Evolutionary conservation across 768 basidiomycete species (phyloP).

Genomic region (Phlebiopsis gigantea): DNA sequence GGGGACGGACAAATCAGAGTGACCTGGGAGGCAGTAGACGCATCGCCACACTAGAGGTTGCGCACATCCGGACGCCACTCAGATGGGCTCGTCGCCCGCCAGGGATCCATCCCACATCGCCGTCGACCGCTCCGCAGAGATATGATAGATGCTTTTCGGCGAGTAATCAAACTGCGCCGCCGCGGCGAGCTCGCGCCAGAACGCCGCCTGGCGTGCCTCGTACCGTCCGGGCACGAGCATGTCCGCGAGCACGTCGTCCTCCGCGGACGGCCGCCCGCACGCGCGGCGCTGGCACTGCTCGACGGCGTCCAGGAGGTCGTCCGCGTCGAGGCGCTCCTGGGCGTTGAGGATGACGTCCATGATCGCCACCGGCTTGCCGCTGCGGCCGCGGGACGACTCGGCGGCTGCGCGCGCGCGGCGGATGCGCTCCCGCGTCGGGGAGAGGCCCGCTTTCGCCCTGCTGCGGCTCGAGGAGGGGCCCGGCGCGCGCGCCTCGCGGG

Average conservation of each 20-base stretch:
- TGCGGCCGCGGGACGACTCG: conserved; percentile 16
- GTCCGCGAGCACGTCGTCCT: conserved; percentile 25
- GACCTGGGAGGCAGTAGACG: background rate
- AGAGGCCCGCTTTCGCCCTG: conserved; percentile 12
- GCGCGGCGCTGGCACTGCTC: conserved; percentile 15
- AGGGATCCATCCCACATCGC: conserved; percentile 19
- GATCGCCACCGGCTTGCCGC: conserved; percentile 30
- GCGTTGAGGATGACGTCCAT: conserved; percentile 47
- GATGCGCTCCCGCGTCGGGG: conserved; percentile 3
- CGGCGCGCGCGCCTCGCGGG: background rate
- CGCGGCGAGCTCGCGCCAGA: conserved; percentile 20
- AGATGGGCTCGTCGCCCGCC: background rate
- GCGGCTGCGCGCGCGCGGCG: conserved; percentile 19
- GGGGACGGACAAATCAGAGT: background rate
- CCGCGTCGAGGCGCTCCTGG: conserved; percentile 27
- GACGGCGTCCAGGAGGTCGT: conserved; percentile 26
- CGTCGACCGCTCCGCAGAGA: conserved; percentile 45
- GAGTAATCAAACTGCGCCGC: conserved; percentile 6
- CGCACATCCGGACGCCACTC: background rate
- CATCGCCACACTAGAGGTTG: background rate
- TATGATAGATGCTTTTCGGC: conserved; percentile 19
- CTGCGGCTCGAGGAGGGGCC: conserved; percentile 12
- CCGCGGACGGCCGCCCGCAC: background rate
- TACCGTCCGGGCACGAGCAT: conserved; percentile 30
- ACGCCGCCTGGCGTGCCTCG: conserved; percentile 31